phyloP scores from a whole-genome alignment of 1,284 basidiomycete genomes.

The Naganishia albida region DNA sequence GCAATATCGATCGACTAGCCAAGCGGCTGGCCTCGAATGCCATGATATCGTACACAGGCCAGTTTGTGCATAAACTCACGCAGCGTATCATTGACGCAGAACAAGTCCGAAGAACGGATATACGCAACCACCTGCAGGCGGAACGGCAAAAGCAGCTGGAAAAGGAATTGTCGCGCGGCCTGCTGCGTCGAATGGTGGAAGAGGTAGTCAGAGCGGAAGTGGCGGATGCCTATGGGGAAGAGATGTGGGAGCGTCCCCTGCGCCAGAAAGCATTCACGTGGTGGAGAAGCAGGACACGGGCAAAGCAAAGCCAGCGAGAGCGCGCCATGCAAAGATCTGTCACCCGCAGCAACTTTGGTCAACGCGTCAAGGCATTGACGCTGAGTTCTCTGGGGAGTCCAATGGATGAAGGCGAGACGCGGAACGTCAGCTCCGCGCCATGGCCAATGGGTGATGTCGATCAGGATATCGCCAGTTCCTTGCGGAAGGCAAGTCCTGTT shows the following conservation, averaged over 20 bases:
- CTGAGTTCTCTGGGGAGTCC: not conserved
- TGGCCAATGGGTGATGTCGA: constrained; percentile 10
- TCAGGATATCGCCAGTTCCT: constrained; percentile 1
- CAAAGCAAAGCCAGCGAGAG: not conserved
- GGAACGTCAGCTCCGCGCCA: not conserved
- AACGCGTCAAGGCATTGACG: constrained; percentile 4
- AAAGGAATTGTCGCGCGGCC: not conserved
- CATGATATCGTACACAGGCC: not conserved
- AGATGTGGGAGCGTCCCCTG: constrained; percentile 21
- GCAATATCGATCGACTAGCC: constrained; percentile 2
- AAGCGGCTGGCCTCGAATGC: constrained; percentile 15
- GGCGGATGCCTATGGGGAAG: constrained; percentile 24
- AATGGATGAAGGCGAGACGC: not conserved
- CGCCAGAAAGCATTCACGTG: constrained; percentile 15
- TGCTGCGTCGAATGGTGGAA: constrained; percentile 1
- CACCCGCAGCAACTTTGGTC: constrained; percentile 5
- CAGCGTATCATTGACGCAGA: not conserved
- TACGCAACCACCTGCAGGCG: not conserved
- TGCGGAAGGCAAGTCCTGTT: constrained; percentile 1
- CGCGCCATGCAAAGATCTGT: constrained; percentile 11
- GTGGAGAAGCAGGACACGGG: constrained; percentile 8
- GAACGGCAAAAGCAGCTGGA: not conserved
- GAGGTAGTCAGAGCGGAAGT: constrained; percentile 12
- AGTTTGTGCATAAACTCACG: not conserved
- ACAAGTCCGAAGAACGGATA: not conserved